A percentile compares a stretch with the other conserved stretches of the same genome.
Conservation (phyloP, 1,284 basidiomycete species). For the Puccinia hordei region DNA sequence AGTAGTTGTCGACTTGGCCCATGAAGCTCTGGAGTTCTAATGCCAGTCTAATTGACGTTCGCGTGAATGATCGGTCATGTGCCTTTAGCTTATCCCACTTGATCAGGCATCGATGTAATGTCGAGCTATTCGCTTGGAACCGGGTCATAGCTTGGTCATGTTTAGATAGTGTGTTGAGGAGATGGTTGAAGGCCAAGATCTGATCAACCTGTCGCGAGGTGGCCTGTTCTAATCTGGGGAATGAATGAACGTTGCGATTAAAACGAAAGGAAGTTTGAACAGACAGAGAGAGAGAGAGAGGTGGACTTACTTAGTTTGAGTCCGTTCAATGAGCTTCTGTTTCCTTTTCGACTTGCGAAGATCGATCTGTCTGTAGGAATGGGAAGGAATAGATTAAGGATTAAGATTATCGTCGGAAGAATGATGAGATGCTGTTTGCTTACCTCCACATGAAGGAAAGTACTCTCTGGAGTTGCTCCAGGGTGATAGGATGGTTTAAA, state of each 20-base stretch:
- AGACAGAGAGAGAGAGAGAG: too few relatives aligned
- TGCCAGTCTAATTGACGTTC: slow-evolving; percentile 17
- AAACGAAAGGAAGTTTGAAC: not conserved
- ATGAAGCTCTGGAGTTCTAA: slow-evolving; percentile 31
- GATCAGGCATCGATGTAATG: slow-evolving; percentile 31
- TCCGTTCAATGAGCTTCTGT: slow-evolving; percentile 19
- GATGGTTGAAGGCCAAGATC: slow-evolving; percentile 17
- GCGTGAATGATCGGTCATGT: slow-evolving; percentile 23
- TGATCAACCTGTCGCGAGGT: slow-evolving; percentile 39
- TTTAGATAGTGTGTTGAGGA: slow-evolving; percentile 11
- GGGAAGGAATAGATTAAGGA: not conserved
- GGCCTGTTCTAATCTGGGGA: slow-evolving; percentile 19
- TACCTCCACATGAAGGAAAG: slow-evolving; percentile 8
- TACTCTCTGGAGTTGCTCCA: too few relatives aligned
- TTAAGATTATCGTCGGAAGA: not conserved
- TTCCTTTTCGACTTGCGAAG: slow-evolving; percentile 19
- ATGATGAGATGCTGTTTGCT: not conserved
- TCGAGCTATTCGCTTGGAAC: slow-evolving; percentile 26
- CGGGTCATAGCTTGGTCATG: slow-evolving; percentile 17
- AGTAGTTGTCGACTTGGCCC: slow-evolving; percentile 17
- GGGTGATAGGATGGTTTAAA: too few relatives aligned
- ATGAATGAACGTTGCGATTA: not conserved
- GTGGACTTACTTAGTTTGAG: slow-evolving; percentile 15
- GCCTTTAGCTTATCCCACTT: slow-evolving; percentile 36
- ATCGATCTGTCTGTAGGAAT: not conserved